Base-by-base conservation (phyloP, 345 rosid species). In the Abelmoschus esculentus region DNA sequence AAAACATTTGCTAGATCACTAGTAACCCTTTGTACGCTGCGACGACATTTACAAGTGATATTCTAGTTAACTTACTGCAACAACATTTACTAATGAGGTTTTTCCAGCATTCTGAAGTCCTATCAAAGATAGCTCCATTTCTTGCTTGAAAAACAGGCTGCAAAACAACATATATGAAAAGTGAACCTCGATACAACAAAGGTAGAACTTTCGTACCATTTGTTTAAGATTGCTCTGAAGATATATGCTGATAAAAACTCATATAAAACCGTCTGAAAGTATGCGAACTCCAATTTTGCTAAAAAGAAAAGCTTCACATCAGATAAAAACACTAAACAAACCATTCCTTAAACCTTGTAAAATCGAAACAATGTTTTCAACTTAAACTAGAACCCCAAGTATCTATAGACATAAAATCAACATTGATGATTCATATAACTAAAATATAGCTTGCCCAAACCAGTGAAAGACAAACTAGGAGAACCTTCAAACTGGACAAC, bases 81-180 rank as follows among this genome's bases (percentile, higher is more conserved):
- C 52, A 60, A 85, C 92, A 75, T 87, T 85, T 28, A 87, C 89
- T 36, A 85, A 84, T 19, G 92, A 87, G 28, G 92, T 87, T 61
- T 87, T 85, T 50, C 92, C 92, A 7, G 92, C 89, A 81, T 87
- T 85, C 72, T 87, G 92, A 75, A 85, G 89, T 61, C 92, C 92
- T 66, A 87, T 87, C 59, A 87, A 76, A 60, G 89, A 85, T 42
- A 87, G 76, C 78, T 87, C 92, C 92, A 87, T 83, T 69, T 85
- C 88, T 67, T 85, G 92, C 83, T 83, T 87, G 74, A 85, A 85
- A 67, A 87, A 85, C 46, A 83, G 86, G 71, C 89, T 87, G 84
- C 79, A 82, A 47, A 66, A 74, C 50, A 53, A 69, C 65, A 79
- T 61, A 70, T 1, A 42, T 7, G 17, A 70, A 66, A 44, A 70